These are phyloP conservation scores for Metschnikowia kofuensis DNA, from an alignment of 805 yeast species.

Conservation along the genomic window DNA sequence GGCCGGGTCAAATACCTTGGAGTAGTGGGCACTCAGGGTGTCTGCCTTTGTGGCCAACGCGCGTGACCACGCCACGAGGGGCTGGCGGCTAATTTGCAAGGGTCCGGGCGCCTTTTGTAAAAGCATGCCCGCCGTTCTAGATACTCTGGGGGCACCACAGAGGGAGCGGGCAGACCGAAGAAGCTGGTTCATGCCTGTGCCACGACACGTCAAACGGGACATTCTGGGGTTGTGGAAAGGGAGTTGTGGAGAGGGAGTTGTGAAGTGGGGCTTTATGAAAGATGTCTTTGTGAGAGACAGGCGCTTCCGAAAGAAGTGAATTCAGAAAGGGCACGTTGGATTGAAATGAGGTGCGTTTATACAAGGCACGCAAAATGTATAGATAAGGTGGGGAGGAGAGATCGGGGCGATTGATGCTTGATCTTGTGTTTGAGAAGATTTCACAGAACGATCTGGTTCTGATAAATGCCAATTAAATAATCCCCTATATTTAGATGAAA, in stretches of 20 bases:
- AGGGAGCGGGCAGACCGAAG: neutral
- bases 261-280: too few relatives aligned
- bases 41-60: constrained; percentile 36
- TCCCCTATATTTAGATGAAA: too few relatives aligned
- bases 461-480: too few relatives aligned
- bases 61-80: neutral
- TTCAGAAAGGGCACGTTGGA: too few relatives aligned
- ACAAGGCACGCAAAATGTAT: neutral
- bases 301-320: too few relatives aligned
- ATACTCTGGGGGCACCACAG: neutral
- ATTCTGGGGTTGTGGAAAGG: neutral
- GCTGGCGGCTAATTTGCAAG: neutral
- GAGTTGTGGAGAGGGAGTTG: too few relatives aligned
- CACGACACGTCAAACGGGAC: neutral
- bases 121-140: neutral
- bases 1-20: constrained; percentile 44
- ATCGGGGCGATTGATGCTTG: neutral
- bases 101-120: neutral
- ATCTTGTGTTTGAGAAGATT: too few relatives aligned
- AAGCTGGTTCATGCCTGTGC: neutral
- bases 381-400: neutral
- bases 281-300: too few relatives aligned
- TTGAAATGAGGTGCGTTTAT: too few relatives aligned
- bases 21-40: constrained; percentile 54
- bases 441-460: too few relatives aligned